phyloP scores from a whole-genome alignment of 495 filamentous ascomycete species.

The Hypoxylon rickii region DNA sequence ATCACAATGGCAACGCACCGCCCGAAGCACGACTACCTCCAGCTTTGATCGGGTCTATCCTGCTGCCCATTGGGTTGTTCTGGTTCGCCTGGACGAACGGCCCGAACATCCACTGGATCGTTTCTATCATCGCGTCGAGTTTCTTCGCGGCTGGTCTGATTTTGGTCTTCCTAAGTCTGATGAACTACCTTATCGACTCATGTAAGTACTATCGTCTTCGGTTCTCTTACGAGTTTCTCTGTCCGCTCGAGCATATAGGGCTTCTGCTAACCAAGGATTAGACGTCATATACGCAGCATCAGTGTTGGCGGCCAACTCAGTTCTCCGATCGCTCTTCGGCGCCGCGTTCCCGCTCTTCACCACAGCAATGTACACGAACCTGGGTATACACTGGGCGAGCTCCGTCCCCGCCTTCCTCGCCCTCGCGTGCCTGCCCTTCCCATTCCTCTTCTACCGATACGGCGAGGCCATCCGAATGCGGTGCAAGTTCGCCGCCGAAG shows the following conservation, averaged over 20 bases:
- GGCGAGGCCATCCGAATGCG: conserved; percentile 64
- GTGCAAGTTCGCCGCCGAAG: conserved; percentile 77
- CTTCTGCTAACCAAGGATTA: conserved; percentile 6
- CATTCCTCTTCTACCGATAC: conserved; percentile 80
- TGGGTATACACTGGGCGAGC: conserved; percentile 83
- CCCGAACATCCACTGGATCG: conserved; percentile 56
- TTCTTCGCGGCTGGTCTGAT: conserved; percentile 56
- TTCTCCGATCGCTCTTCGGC: conserved; percentile 69
- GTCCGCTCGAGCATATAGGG: background rate
- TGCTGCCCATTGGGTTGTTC: conserved; percentile 60
- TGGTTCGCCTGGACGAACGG: conserved; percentile 67
- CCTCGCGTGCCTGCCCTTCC: conserved; percentile 76
- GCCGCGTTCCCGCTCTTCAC: conserved; percentile 89
- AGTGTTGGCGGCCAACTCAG: conserved; percentile 76
- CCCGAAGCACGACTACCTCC: conserved; percentile 82
- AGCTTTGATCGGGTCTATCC: conserved; percentile 64
- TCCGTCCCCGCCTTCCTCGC: conserved; percentile 78
- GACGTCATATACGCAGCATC: conserved; percentile 81
- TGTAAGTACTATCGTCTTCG: conserved; percentile 40
- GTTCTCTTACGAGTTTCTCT: background rate
- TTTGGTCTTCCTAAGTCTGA: conserved; percentile 70
- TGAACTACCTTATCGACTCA: conserved; percentile 82
- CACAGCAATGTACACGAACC: conserved; percentile 70
- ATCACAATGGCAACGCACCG: conserved; percentile 58
- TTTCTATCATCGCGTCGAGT: conserved; percentile 50